These are phyloP conservation scores for Leucosporidium creatinivorum DNA, from an alignment of 768 basidiomycete species.

Conservation along the genomic window DNA sequence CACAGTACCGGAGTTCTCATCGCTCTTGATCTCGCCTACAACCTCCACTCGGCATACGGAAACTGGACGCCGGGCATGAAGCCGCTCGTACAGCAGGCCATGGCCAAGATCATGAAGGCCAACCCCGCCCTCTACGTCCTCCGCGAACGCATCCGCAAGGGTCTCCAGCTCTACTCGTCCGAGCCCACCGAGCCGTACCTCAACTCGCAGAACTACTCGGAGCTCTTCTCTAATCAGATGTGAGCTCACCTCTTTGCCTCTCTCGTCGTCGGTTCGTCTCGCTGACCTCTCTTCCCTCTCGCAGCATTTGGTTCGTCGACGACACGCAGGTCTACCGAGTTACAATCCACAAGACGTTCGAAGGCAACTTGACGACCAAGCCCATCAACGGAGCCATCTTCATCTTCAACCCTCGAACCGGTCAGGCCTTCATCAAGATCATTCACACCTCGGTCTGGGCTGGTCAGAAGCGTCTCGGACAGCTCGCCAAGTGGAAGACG, in stretches of 20 bases:
- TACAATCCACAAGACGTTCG: constrained; percentile 98
- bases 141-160: constrained; percentile 97
- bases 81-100: constrained; percentile 93
- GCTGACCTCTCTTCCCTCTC: not conserved
- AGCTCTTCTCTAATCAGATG: constrained; percentile 68
- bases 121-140: constrained; percentile 96
- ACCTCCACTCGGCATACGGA: constrained; percentile 96
- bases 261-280: not conserved
- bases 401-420: constrained; percentile 98
- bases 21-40: constrained; percentile 97
- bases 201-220: constrained; percentile 69
- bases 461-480: constrained; percentile 98
- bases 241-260: constrained; percentile 55
- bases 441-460: constrained; percentile 99
- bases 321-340: constrained; percentile 99
- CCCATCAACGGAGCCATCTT: constrained; percentile 98
- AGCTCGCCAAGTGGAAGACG: constrained; percentile 99
- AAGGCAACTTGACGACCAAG: constrained; percentile 98
- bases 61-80: constrained; percentile 99
- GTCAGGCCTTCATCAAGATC: constrained; percentile 96
- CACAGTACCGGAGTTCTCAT: constrained; percentile 86
- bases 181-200: constrained; percentile 99
- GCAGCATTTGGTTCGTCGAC: constrained; percentile 78
- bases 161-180: constrained; percentile 94
- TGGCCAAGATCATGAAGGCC: constrained; percentile 99